Conservation (phyloP, 495 filamentous ascomycete species). For the Xanthoparmelia taractica region DNA sequence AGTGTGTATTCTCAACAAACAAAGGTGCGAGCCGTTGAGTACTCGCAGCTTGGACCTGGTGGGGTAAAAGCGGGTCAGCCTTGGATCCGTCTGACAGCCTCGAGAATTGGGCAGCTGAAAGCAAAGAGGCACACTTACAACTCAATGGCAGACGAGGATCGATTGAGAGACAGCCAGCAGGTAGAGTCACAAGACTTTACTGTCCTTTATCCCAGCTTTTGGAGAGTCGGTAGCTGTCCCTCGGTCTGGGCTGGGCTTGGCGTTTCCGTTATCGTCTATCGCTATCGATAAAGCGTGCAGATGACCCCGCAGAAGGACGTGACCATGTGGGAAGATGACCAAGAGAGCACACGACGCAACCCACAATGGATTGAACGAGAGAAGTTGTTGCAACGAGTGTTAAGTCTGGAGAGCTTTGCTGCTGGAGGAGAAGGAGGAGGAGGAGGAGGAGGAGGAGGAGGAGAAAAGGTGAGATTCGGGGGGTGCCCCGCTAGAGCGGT, state of each 20-base stretch:
- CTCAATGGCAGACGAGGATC: neutral
- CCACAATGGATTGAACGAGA: neutral
- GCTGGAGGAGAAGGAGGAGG: neutral
- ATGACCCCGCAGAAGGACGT: conserved; percentile 7
- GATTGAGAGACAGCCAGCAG: neutral
- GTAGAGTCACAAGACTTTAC: neutral
- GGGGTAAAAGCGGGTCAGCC: conserved; percentile 13
- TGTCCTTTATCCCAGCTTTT: neutral
- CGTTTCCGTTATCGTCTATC: conserved; percentile 18
- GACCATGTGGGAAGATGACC: conserved; percentile 3
- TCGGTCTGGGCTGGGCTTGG: neutral
- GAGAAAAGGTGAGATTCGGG: neutral
- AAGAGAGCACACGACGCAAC: neutral
- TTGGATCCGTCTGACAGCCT: conserved; percentile 13
- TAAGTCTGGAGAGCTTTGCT: neutral
- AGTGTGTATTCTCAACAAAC: neutral
- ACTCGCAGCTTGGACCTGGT: neutral
- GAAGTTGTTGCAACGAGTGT: neutral
- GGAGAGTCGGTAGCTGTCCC: neutral
- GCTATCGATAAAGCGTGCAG: conserved; percentile 14
- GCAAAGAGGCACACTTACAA: conserved; percentile 10
- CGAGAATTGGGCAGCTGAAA: conserved; percentile 6
- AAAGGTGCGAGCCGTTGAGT: neutral
- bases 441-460: neutral
- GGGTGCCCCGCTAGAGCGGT: neutral